Percentiles rank a stretch among this genome's conserved stretches.
These are phyloP conservation scores for Aspergillus terreus DNA, from an alignment of 2,329 filamentous ascomycete species.

Conservation along the genomic window DNA sequence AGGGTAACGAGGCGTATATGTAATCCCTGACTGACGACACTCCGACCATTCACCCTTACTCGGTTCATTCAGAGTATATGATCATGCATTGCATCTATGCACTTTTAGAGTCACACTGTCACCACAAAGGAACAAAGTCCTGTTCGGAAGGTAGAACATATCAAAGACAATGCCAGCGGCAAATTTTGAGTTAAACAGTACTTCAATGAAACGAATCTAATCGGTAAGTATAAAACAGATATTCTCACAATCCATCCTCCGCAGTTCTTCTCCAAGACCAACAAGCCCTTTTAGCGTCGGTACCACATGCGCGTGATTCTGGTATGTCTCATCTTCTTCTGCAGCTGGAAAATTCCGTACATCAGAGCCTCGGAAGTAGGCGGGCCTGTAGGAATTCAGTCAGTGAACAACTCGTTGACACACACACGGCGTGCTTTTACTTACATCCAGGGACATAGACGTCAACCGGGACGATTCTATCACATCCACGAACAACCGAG, in stretches of 20 bases:
- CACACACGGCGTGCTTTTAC: slow-evolving; percentile 30
- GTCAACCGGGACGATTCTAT: slow-evolving; percentile 78
- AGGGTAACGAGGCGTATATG: too few relatives aligned
- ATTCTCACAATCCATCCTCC: neutral
- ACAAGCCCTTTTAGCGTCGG: slow-evolving; percentile 38
- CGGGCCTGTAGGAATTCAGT: slow-evolving; percentile 32
- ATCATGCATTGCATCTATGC: too few relatives aligned
- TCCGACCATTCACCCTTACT: too few relatives aligned
- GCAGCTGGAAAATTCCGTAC: slow-evolving; percentile 71
- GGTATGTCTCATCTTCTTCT: slow-evolving; percentile 69
- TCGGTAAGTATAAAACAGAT: neutral
- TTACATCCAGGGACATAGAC: slow-evolving; percentile 80
- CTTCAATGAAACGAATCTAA: neutral
- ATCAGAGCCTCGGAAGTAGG: slow-evolving; percentile 55
- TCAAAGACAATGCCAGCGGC: too few relatives aligned
- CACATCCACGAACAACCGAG: slow-evolving; percentile 71
- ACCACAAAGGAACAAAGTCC: too few relatives aligned
- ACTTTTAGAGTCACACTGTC: too few relatives aligned
- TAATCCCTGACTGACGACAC: too few relatives aligned
- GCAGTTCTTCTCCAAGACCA: neutral
- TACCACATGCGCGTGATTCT: slow-evolving; percentile 58
- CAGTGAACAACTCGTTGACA: too few relatives aligned
- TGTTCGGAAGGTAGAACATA: too few relatives aligned
- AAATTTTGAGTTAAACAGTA: neutral
- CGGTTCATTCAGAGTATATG: too few relatives aligned